phyloP scores from a whole-genome alignment of 1,284 basidiomycete species.

The Irpex rosettiformis region DNA sequence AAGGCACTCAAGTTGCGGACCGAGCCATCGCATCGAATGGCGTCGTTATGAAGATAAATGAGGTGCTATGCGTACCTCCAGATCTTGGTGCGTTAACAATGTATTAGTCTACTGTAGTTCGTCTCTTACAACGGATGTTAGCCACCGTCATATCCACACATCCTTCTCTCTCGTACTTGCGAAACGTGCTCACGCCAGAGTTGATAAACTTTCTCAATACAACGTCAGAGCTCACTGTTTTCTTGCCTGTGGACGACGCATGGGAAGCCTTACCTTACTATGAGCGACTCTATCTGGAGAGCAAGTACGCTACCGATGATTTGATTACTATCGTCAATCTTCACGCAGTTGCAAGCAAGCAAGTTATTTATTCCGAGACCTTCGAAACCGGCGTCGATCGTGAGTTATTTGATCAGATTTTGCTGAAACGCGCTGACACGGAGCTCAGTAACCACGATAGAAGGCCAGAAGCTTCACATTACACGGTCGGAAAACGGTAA shows the following conservation, averaged over 20 bases:
- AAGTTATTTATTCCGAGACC: conserved; percentile 62
- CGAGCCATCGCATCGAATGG: conserved; percentile 69
- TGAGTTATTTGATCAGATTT: conserved; percentile 33
- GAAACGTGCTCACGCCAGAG: conserved; percentile 58
- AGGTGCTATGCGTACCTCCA: conserved; percentile 75
- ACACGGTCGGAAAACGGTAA: conserved; percentile 39
- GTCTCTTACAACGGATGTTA: conserved; percentile 24
- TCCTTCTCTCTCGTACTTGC: conserved; percentile 66
- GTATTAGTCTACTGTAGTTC: neutral
- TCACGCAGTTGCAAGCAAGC: conserved; percentile 59
- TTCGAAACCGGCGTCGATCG: conserved; percentile 53
- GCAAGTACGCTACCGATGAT: conserved; percentile 79
- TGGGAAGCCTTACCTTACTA: conserved; percentile 64
- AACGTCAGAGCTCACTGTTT: conserved; percentile 80
- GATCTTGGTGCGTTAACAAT: conserved; percentile 57
- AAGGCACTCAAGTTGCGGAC: conserved; percentile 61
- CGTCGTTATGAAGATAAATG: conserved; percentile 70
- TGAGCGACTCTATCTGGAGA: conserved; percentile 83
- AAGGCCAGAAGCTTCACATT: conserved; percentile 67
- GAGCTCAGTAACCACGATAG: conserved; percentile 63
- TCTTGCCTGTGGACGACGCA: conserved; percentile 84
- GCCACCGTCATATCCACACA: conserved; percentile 58
- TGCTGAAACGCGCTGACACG: conserved; percentile 7
- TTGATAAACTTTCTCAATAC: conserved; percentile 53
- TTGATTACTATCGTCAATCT: conserved; percentile 74